Conservation (phyloP, 148 eudicot species). For the Gaultheria prostrata region DNA sequence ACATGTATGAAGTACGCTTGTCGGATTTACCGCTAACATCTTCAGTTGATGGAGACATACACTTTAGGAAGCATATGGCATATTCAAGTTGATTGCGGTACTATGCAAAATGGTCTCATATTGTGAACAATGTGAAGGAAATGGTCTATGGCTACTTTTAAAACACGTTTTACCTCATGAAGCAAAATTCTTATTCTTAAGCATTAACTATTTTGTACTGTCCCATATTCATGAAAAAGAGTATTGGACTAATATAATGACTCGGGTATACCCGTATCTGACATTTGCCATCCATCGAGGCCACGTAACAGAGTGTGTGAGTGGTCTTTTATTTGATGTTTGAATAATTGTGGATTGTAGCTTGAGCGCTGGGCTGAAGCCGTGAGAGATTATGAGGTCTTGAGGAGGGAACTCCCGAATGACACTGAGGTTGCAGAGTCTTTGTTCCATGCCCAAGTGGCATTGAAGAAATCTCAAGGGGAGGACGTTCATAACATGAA, state of each 20-base stretch:
- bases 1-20: not conserved
- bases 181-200: not conserved
- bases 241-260: not conserved
- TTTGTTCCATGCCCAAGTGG: slow-evolving; percentile 78
- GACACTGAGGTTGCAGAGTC: slow-evolving; percentile 82
- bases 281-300: not conserved
- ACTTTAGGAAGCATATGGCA: not conserved
- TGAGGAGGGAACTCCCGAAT: slow-evolving; percentile 64
- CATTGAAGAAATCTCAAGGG: slow-evolving; percentile 73
- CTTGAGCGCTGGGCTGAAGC: slow-evolving; percentile 87
- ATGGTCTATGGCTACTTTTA: not conserved
- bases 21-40: not conserved
- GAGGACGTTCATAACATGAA: slow-evolving; percentile 75
- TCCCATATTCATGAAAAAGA: not conserved
- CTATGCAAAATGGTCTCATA: not conserved
- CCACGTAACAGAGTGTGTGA: not conserved
- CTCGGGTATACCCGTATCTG: not conserved
- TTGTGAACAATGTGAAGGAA: not conserved
- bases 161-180: not conserved
- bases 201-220: not conserved
- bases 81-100: not conserved
- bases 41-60: not conserved
- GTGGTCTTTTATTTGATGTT: not conserved
- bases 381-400: slow-evolving; percentile 73
- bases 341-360: slow-evolving; percentile 34